A percentile compares a stretch with the other conserved stretches of the same genome.
Conservation (phyloP, 192 early-diverging fungal species). For the Jimgerdemannia flammicorona region DNA sequence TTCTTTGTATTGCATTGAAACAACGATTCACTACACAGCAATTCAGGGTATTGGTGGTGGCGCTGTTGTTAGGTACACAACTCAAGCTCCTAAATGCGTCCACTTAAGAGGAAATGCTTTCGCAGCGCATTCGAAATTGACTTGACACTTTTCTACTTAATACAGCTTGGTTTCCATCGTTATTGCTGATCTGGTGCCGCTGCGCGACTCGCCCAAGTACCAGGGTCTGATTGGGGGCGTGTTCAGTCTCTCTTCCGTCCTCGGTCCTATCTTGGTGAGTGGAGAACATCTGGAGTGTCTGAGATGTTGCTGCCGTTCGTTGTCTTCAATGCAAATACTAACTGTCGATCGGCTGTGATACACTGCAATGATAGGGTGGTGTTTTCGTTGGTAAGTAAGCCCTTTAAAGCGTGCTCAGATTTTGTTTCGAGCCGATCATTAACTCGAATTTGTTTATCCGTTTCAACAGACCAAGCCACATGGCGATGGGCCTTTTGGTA, state of each 20-base stretch:
- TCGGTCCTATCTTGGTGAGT: constrained; percentile 75
- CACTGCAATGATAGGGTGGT: constrained; percentile 33
- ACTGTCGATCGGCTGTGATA: background rate
- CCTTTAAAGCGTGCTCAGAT: background rate
- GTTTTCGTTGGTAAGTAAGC: constrained; percentile 38
- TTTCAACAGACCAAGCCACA: constrained; percentile 42
- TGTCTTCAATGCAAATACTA: background rate
- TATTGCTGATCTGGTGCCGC: constrained; percentile 67
- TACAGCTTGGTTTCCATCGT: constrained; percentile 41
- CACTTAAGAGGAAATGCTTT: background rate
- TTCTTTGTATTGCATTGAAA: background rate
- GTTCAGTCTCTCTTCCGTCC: constrained; percentile 73
- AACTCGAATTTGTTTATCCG: background rate
- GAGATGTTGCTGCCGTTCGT: too few relatives aligned
- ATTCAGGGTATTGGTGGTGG: constrained; percentile 54
- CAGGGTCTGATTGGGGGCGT: constrained; percentile 70
- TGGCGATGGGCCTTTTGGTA: constrained; percentile 55
- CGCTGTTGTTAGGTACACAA: constrained; percentile 33
- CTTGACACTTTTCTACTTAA: background rate
- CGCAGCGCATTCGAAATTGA: background rate
- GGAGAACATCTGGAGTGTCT: background rate
- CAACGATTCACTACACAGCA: constrained; percentile 26
- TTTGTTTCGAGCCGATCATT: background rate
- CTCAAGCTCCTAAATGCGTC: background rate
- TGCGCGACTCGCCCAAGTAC: constrained; percentile 78